Conservation (phyloP, 768 basidiomycete genomes). For the Cubamyces sp. region DNA sequence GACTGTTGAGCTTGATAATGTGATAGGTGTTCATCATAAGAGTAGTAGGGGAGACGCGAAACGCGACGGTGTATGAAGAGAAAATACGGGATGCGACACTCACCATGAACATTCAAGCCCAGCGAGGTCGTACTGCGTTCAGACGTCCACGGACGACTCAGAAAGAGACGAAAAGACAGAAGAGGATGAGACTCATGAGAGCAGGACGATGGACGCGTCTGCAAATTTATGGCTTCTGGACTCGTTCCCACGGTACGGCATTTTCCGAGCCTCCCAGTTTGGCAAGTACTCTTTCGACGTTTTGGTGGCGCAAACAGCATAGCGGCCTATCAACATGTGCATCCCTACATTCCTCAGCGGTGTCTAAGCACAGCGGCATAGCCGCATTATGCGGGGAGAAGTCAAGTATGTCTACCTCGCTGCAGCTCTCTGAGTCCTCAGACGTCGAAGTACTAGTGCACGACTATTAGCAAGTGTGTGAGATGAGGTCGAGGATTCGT, state of each 20-base stretch:
- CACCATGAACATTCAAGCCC: neutral
- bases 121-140: no score
- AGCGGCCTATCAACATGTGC: neutral
- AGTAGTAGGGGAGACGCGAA: neutral
- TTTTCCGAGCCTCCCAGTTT: neutral
- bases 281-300: neutral
- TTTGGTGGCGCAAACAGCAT: no score
- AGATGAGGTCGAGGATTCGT: neutral
- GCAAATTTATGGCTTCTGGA: constrained; percentile 1
- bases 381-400: no score
- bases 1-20: constrained; percentile 33
- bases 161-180: neutral
- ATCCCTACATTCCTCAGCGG: neutral
- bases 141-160: no score
- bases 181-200: neutral
- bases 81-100: neutral
- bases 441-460: neutral
- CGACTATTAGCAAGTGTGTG: neutral
- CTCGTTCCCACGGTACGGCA: constrained; percentile 7
- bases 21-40: constrained; percentile 27
- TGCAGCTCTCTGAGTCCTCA: no score
- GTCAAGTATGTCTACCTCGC: no score
- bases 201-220: neutral
- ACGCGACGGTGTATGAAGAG: neutral
- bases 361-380: no score